phyloP scores from a whole-genome alignment of 2,329 filamentous ascomycete genomes.

The Epichloe sibirici region DNA sequence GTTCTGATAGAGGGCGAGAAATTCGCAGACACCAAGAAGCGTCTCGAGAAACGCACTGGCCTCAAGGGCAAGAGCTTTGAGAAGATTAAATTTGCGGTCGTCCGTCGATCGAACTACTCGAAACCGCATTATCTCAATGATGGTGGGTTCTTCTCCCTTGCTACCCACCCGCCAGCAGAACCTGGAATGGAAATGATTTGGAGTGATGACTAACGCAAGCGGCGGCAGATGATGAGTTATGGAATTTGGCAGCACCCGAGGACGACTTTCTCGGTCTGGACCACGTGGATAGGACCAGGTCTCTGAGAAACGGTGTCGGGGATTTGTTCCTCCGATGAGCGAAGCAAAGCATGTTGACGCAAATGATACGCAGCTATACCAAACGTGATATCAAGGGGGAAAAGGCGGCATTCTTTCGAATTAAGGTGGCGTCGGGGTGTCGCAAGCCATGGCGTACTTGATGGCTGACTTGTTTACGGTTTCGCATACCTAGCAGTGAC shows the following conservation, averaged over 20 bases:
- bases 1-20: constrained; percentile 73
- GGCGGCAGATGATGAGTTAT: constrained; percentile 44
- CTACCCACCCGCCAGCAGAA: neutral
- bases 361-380: neutral
- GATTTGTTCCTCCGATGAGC: constrained; percentile 47
- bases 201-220: neutral
- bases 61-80: constrained; percentile 98
- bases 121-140: constrained; percentile 77
- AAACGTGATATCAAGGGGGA: neutral
- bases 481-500: neutral
- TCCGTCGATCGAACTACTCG: constrained; percentile 59
- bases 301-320: constrained; percentile 45
- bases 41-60: constrained; percentile 83
- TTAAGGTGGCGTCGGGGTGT: constrained; percentile 3
- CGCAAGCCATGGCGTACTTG: constrained; percentile 1
- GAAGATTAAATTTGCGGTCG: constrained; percentile 90
- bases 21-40: constrained; percentile 86
- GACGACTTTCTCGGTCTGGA: constrained; percentile 55
- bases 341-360: neutral
- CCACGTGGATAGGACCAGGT: constrained; percentile 49
- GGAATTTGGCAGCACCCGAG: constrained; percentile 35
- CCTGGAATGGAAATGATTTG: too few species aligned
- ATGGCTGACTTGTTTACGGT: neutral
- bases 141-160: constrained; percentile 44
- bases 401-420: neutral